Evolutionary conservation across 352 stramenopile genomes (phyloP).

Genomic region (Phytophthora tentaculata): DNA sequence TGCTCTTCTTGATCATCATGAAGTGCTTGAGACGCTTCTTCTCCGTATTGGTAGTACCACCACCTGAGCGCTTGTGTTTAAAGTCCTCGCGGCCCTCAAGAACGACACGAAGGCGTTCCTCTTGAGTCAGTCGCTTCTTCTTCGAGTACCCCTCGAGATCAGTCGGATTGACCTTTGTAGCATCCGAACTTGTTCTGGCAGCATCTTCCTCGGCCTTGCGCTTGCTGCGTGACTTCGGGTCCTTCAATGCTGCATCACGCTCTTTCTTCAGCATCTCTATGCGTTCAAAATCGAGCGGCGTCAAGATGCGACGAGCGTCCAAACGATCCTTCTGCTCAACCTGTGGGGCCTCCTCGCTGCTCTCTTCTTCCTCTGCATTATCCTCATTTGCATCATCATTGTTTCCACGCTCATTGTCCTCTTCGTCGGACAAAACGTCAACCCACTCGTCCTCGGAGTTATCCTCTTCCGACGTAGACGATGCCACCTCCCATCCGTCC

Average conservation of each 20-base stretch:
- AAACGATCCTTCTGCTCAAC: conserved; percentile 79
- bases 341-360: conserved; percentile 44
- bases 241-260: conserved; percentile 76
- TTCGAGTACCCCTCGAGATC: conserved; percentile 90
- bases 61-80: conserved; percentile 91
- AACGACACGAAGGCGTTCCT: conserved; percentile 83
- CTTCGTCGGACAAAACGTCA: conserved; percentile 65
- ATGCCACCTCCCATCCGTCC: conserved; percentile 85
- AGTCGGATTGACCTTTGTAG: conserved; percentile 75
- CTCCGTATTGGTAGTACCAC: conserved; percentile 97
- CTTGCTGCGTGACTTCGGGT: conserved; percentile 83
- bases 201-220: conserved; percentile 80
- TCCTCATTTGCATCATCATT: conserved; percentile 57
- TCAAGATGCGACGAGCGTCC: conserved; percentile 88
- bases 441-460: conserved; percentile 79
- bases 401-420: conserved; percentile 52
- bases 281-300: conserved; percentile 88
- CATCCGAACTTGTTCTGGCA: conserved; percentile 51
- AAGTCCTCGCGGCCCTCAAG: conserved; percentile 93
- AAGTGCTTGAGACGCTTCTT: conserved; percentile 98
- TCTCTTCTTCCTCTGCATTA: conserved; percentile 49
- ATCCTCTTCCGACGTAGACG: conserved; percentile 67
- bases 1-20: conserved; percentile 97
- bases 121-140: conserved; percentile 89
- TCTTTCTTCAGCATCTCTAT: conserved; percentile 93